A percentile compares a stretch with the other conserved stretches of the same genome.
These are phyloP conservation scores for Clonostachys rhizophaga DNA, from an alignment of 2,329 filamentous ascomycete genomes.

Conservation along the genomic window DNA sequence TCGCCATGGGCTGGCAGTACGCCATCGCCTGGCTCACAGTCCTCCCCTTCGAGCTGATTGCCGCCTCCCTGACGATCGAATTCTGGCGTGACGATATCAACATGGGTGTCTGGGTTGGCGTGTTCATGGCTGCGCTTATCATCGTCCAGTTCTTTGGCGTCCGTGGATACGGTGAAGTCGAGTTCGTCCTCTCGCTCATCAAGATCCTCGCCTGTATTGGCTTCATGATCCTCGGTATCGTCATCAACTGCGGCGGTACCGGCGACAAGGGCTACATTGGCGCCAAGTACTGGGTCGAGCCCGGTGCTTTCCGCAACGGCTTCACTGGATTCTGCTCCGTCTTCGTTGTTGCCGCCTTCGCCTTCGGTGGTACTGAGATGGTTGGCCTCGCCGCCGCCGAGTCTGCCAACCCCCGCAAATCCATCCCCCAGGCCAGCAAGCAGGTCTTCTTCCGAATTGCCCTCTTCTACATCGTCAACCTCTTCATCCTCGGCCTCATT, in stretches of 20 bases:
- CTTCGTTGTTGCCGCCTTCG: conserved; percentile 69
- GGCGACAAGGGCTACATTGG: conserved; percentile 43
- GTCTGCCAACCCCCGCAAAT: conserved; percentile 63
- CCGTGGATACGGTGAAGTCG: conserved; percentile 51
- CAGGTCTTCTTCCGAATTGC: conserved; percentile 63
- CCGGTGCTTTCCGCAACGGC: conserved; percentile 61
- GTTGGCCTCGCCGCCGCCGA: conserved; percentile 74
- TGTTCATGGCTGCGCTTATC: conserved; percentile 48
- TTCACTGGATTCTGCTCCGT: conserved; percentile 71
- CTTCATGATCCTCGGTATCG: conserved; percentile 59
- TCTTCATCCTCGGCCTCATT: conserved; percentile 46
- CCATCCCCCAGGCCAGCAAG: conserved; percentile 78
- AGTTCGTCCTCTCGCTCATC: conserved; percentile 52
- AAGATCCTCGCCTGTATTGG: conserved; percentile 54
- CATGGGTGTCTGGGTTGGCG: conserved; percentile 3
- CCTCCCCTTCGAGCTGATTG: conserved; percentile 41
- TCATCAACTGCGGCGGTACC: conserved; percentile 56
- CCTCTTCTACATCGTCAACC: conserved; percentile 48
- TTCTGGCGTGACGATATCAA: conserved; percentile 28
- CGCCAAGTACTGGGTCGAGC: conserved; percentile 41
- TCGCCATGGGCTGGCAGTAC: conserved; percentile 45
- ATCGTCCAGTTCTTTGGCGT: conserved; percentile 53
- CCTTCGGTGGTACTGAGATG: conserved; percentile 69
- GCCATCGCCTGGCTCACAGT: conserved; percentile 35
- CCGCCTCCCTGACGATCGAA: conserved; percentile 44